Base-by-base conservation (phyloP, 108 stramenopile genomes). In the Cyclotella kingstonii region DNA sequence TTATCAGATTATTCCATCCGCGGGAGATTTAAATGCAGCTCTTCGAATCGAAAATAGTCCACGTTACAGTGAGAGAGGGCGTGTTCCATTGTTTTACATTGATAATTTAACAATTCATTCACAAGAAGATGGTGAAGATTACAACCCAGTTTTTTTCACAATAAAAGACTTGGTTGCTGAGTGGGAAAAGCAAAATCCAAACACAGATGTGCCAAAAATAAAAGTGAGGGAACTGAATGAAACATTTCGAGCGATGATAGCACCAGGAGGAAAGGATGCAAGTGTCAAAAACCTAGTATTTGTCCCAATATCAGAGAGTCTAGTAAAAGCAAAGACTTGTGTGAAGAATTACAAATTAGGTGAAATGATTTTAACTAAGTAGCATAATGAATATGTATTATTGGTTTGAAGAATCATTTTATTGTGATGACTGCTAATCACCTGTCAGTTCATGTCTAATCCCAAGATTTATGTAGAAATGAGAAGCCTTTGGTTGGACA, bases 11-110 rank as follows among this genome's bases (percentile, higher is more conserved):
- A 79, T 86, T 56, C 87, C 90, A 3, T 55, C 80, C 1, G 76
- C 70, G 26, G 56, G 70, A 14, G 84, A 88, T 60, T 58, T 87
- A 41, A 73, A 85, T 39, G 87, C 84, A 49, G 87, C 90, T 3
- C 54, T 91, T 14, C 60, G 49, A 9, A 58, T 89, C 17, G 80
- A 81, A 34, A 67, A 60, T 33, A 58, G 69, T 3, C 54, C 43
- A 44, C 39, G 54, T 57, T 88, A 61, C 62, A 81, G 50, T 51
- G 83, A 64, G 78, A 76, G 78, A 71, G 87, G 52, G 77, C 84
- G 73, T 26, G 87, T 85, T 0, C 90, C 90, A 10, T 45, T 91
- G 7, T 91, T 91, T 64, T 91, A 86, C 53, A 64, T 85, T 14
- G 81, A 83, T 45, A 84, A 83, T 35, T 77, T 89, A 35, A 73